Base-by-base conservation (phyloP, 208 protist species). In the Wallacemonas sp. region DNA sequence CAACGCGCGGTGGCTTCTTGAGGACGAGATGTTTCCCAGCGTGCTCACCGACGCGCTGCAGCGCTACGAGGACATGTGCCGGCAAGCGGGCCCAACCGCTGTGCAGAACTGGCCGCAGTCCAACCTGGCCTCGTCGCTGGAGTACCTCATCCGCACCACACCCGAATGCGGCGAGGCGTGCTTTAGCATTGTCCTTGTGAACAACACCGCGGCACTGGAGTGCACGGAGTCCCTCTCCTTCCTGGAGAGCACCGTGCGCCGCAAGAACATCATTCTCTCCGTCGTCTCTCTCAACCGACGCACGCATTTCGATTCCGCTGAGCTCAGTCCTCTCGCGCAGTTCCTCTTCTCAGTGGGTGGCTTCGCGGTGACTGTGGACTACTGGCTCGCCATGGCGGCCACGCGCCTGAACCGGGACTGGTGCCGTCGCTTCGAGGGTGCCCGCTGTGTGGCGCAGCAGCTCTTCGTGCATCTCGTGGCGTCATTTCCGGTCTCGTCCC, bases 241-340 rank as follows among this genome's bases (percentile, higher is more conserved):
- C 48, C 55, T 90, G 9, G 84, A 96, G 62, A 83, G 77, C 52
- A 67, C 69, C 29, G 84, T 94, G 37, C 74, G 81, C 8, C 80
- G 83, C 29, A 96, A 96, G 68, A 94, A 90, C 64, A 76, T 94
- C 45, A 94, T 96, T 37, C 38, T 94, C 1, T 93, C 88, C 21
- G 22, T 92, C 8, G 73, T 96, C 1, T 65, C 82, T 0, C 68
- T 92, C n/a, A 89, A 89, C 57, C 78, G 82, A 13, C 65, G 79
- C 10, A 60, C 85, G 33, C 59, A 74, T 34, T 76, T 86, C 36
- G 84, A 88, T 55, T 80, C 75, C 32, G 74, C 79, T 15, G 73
- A 83, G 58, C 71, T 90, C 15, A 87, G 66, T 36, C 69, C 88
- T 8, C 69, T 96, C 21, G 66, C 76, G 19, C 88, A 83, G 39